Evolutionary conservation across 169 alveolate genomes (phyloP).

Genomic region (Eimeria falciformis): DNA sequence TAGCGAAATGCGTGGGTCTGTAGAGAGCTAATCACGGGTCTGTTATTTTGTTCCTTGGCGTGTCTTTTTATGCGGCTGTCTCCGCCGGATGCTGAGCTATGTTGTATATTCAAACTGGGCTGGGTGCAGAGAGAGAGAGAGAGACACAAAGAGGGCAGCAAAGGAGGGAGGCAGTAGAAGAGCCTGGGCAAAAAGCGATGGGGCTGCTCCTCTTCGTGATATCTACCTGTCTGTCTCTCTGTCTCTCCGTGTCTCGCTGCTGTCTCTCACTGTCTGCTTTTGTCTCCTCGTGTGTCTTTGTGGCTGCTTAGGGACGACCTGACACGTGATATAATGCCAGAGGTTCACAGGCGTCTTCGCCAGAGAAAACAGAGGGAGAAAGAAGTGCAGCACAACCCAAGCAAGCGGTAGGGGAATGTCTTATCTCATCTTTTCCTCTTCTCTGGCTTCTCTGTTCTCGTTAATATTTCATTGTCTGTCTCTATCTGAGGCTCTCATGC

Average conservation of each 20-base stretch:
- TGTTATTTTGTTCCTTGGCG: too few species aligned
- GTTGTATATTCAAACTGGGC: too few species aligned
- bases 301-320: slow-evolving; percentile 70
- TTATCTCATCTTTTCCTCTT: background rate
- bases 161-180: too few species aligned
- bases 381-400: slow-evolving; percentile 34
- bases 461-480: background rate
- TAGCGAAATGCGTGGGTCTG: too few species aligned
- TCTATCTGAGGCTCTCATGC: background rate
- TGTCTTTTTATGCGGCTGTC: too few species aligned
- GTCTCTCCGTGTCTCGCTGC: background rate
- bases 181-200: too few species aligned
- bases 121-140: too few species aligned
- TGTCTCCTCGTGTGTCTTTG: background rate
- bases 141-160: too few species aligned
- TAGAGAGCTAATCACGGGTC: too few species aligned
- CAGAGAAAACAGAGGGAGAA: slow-evolving; percentile 49
- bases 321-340: slow-evolving; percentile 72
- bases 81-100: too few species aligned
- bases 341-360: slow-evolving; percentile 48
- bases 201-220: too few species aligned
- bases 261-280: background rate
- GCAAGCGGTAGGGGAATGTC: slow-evolving; percentile 6
- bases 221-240: background rate
- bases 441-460: background rate